Conservation (phyloP, 202 grass and related monocot species). For the Dendrocalamus latiflorus region DNA sequence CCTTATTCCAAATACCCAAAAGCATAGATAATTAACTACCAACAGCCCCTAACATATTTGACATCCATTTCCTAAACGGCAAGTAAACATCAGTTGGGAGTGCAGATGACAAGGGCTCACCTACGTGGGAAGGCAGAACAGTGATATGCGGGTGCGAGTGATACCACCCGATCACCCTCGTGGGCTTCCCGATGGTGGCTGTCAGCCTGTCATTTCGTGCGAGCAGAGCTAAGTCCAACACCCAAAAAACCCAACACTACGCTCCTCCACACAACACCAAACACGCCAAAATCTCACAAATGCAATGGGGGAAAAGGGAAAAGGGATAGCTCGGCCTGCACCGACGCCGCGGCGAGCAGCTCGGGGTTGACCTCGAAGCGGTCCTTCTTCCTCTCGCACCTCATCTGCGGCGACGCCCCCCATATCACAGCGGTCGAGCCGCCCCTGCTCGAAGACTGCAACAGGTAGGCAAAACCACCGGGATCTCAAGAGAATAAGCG, state of each 20-base stretch:
- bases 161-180: constrained; percentile 97
- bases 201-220: constrained; percentile 93
- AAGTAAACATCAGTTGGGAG: not conserved
- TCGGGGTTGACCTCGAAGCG: constrained; percentile 95
- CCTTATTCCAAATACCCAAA: not conserved
- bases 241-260: constrained; percentile 4
- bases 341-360: constrained; percentile 72
- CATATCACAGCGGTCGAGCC: constrained; percentile 63
- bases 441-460: constrained; percentile 53
- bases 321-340: constrained; percentile 96
- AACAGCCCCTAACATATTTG: not conserved
- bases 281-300: constrained; percentile 17
- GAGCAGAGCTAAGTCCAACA: constrained; percentile 50
- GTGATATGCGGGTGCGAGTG: constrained; percentile 99
- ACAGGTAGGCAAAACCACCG: not conserved
- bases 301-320: not conserved
- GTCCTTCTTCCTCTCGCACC: constrained; percentile 90
- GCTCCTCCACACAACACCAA: constrained; percentile 7
- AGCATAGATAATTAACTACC: not conserved
- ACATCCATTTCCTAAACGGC: constrained; percentile 12
- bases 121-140: constrained; percentile 85
- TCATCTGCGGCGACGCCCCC: constrained; percentile 98
- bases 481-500: constrained; percentile 12
- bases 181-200: constrained; percentile 54
- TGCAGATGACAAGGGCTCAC: constrained; percentile 27